Conservation (phyloP, 495 filamentous ascomycete species). For the Annulohypoxylon maeteangense region DNA sequence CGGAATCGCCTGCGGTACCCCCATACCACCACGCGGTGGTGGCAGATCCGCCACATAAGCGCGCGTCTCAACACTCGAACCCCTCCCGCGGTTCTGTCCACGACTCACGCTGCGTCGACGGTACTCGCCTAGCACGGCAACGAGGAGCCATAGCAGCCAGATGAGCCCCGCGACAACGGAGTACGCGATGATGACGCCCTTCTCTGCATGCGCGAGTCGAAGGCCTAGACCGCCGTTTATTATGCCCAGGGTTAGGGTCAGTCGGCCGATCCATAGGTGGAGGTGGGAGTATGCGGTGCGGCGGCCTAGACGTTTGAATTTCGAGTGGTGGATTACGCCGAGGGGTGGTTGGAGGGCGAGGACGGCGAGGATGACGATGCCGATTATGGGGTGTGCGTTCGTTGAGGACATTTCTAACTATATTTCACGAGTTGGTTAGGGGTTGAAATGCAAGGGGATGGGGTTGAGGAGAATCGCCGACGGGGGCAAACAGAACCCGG, state of each 20-base stretch:
- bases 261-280: conserved; percentile 75
- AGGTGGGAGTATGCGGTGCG: conserved; percentile 64
- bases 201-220: conserved; percentile 52
- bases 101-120: conserved; percentile 10
- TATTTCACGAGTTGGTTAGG: not conserved
- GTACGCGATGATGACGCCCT: conserved; percentile 50
- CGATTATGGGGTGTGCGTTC: conserved; percentile 64
- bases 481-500: not conserved
- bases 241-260: conserved; percentile 69
- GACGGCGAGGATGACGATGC: conserved; percentile 65
- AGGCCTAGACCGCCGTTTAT: conserved; percentile 76
- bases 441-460: not conserved
- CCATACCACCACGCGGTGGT: not conserved
- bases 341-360: conserved; percentile 69
- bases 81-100: not conserved
- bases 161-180: conserved; percentile 47
- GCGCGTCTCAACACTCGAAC: not conserved
- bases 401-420: conserved; percentile 34
- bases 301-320: conserved; percentile 56
- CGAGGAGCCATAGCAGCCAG: conserved; percentile 50
- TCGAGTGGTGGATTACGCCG: conserved; percentile 70
- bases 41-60: not conserved
- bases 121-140: conserved; percentile 39
- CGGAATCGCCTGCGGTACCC: not conserved
- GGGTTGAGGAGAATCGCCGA: not conserved